Evolutionary conservation across 768 basidiomycete genomes (phyloP).

Genomic region (Boletus pseudopeckii): DNA sequence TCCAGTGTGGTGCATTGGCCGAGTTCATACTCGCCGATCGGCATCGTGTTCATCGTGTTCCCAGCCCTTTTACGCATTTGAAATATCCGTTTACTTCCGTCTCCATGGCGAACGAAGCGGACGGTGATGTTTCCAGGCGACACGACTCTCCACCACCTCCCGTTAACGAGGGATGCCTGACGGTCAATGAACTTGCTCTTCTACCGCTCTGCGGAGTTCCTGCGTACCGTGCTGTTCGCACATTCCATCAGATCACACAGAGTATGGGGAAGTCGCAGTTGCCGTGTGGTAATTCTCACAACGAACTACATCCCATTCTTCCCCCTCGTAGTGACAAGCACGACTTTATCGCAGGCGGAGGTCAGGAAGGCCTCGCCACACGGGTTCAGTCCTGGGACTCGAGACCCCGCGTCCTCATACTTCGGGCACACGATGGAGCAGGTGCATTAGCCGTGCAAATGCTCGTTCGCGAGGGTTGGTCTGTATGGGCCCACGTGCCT

Average conservation of each 20-base stretch:
- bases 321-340: conserved; percentile 24
- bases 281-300: conserved; percentile 24
- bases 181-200: conserved; percentile 74
- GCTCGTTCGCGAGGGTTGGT: conserved; percentile 65
- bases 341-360: conserved; percentile 25
- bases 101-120: conserved; percentile 2
- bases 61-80: conserved; percentile 50
- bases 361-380: conserved; percentile 14
- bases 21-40: conserved; percentile 86
- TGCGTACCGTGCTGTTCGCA: conserved; percentile 80
- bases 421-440: conserved; percentile 69
- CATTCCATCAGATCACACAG: conserved; percentile 43
- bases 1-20: conserved; percentile 79
- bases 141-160: conserved; percentile 8
- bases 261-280: conserved; percentile 23
- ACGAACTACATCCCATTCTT: conserved; percentile 27
- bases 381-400: conserved; percentile 11
- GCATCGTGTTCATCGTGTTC: conserved; percentile 69
- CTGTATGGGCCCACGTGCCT: conserved; percentile 69
- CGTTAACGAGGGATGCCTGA: conserved; percentile 25
- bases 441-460: conserved; percentile 80
- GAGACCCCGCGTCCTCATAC: conserved; percentile 51
- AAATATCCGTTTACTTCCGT: conserved; percentile 22
- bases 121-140: conserved; percentile 8
- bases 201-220: conserved; percentile 75